Base-by-base conservation (phyloP, 257 asterid species). In the Verbascum thapsus region DNA sequence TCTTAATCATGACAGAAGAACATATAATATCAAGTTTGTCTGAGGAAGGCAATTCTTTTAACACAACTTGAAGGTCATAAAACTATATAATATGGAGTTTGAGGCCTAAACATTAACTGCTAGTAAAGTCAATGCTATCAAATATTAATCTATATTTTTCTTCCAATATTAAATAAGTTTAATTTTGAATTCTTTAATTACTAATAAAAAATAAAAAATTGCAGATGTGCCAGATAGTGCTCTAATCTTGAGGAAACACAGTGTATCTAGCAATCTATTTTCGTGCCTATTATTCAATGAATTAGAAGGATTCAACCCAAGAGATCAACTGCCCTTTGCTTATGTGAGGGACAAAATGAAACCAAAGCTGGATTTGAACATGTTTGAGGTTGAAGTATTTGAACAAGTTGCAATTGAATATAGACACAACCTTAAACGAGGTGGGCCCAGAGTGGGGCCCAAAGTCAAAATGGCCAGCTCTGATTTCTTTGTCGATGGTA, bases 211-310 rank as follows among this genome's bases (percentile, higher is more conserved):
- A n/a, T n/a, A n/a, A n/a, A n/a, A n/a, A n/a, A n/a, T n/a, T 72
- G 61, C 88, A 92, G 99, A 92, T 81, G 97, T 92, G 6, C 97
- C 99, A 0, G 99, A 92, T 22, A 87, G 90, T 54, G 97, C 96
- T 22, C 58, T 89, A 9, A 85, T 89, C 8, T 15, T 89, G 74
- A 80, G 97, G 69, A 89, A 81, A 68, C 97, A 92, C 72, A 82
- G 80, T 40, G 44, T 50, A 43, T 65, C 83, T 5, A 71, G 73
- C 54, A 87, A 89, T 65, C 55, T 81, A 1, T 92, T 89, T 74
- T 85, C 95, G 0, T 92, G 99, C 73, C 88, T 89, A 12, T 2
- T 92, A 34, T 92, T 89, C 80, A 92, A 92, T 69, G 99, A 92
- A 70, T 64, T 92, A 73, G 99, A 92, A 48, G 88, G 82, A 17